Evolutionary conservation across 805 yeast species (phyloP), one percentile per base, ranked within the genome.

Genomic region (Phaffomyces thermotolerans): DNA sequence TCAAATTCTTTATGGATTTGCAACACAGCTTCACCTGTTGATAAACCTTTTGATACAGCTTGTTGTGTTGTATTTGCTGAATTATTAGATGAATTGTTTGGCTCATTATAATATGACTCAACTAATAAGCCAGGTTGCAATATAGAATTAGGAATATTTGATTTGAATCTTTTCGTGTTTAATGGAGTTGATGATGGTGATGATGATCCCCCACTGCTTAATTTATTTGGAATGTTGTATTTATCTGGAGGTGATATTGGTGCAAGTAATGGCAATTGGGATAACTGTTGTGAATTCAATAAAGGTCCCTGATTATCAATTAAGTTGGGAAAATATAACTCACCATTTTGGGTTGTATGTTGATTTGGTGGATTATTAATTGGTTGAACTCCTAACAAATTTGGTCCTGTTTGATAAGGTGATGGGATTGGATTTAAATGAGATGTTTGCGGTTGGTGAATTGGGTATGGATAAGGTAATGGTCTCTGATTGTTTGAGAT

Each of bases 11-110:
- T 51, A 34, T 54, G 54, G 13, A 54, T 50, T 8, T 41, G 44
- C 32, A 54, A 37, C 8, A 53, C 43, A 2, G 59, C 52, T 15
- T 54, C 58, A 4, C 59, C 59, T 8, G 54, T 41, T 14, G 49
- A 42, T 18, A 48, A 17, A 17, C 18, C 18, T 4, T 10, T 17
- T 8, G 35, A 9, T 33, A 9, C 9, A 27, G 6, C 13, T 27
- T 27, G 29, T 6, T 25, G 29, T 25, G 12, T 25, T 12, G 29
- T 27, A 13, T 27, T 27, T 27, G 29, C 29, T 27, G 29, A 30
- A 30, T 14, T 30, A 14, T n/a, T 30, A 5, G 17, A 33, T n/a
- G 25, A n/a, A 13, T 27, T 22, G 8, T 40, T 24, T 8, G 23
- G 15, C n/a, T 24, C 36, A n/a, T 25, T 20, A 13, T 37, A 41